Conservation (phyloP, 352 stramenopile genomes). For the Globisporangium nagaii region DNA sequence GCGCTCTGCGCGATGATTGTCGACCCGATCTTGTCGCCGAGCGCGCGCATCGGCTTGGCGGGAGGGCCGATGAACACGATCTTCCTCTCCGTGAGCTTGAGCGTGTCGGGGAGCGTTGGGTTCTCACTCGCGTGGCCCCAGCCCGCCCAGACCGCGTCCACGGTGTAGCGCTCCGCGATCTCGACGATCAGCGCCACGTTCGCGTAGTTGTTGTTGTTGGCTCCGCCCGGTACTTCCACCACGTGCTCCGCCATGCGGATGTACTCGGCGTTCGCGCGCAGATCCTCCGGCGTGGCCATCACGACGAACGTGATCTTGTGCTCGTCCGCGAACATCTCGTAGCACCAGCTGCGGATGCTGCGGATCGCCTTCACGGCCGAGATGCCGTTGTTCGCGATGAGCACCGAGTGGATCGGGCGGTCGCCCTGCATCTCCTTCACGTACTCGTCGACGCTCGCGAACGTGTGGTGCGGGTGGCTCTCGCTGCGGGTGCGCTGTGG, state of each 20-base stretch:
- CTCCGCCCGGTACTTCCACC: slow-evolving; percentile 98
- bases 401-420: slow-evolving; percentile 93
- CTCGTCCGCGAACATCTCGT: slow-evolving; percentile 97
- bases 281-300: slow-evolving; percentile 99
- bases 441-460: slow-evolving; percentile 90
- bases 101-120: slow-evolving; percentile 92
- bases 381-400: slow-evolving; percentile 99
- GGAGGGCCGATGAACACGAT: slow-evolving; percentile 99
- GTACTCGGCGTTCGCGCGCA: slow-evolving; percentile 99
- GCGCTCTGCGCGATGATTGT: slow-evolving; percentile 99
- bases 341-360: slow-evolving; percentile 97
- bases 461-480: slow-evolving; percentile 61
- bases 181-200: slow-evolving; percentile 99
- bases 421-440: slow-evolving; percentile 86
- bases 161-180: slow-evolving; percentile 93
- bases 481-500: slow-evolving; percentile 42
- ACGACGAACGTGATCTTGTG: slow-evolving; percentile 96
- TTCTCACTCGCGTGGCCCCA: slow-evolving; percentile 99
- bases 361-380: slow-evolving; percentile 99
- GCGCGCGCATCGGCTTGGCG: slow-evolving; percentile 96
- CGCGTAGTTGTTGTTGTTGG: slow-evolving; percentile 99
- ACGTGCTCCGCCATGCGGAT: slow-evolving; percentile 99
- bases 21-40: slow-evolving; percentile 99
- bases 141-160: slow-evolving; percentile 98
- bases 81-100: slow-evolving; percentile 85